A percentile compares a stretch with the other conserved stretches of the same genome.
These are phyloP conservation scores for Trypanosoma grayi DNA, from an alignment of 208 protist genomes.

Conservation along the genomic window DNA sequence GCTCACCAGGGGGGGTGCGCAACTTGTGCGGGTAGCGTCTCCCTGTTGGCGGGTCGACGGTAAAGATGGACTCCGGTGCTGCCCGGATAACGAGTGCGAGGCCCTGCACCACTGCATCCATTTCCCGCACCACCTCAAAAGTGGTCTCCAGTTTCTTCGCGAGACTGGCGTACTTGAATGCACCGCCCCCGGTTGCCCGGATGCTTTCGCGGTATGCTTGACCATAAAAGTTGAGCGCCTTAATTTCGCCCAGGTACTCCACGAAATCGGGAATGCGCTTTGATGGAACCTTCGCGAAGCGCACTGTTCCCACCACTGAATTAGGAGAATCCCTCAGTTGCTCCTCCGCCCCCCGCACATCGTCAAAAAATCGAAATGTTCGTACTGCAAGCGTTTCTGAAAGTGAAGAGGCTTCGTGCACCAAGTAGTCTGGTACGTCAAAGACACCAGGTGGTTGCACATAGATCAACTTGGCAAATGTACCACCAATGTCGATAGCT, in stretches of 20 bases:
- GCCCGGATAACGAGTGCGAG: slow-evolving; percentile 76
- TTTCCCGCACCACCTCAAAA: slow-evolving; percentile 88
- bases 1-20: slow-evolving; percentile 27
- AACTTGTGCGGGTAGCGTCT: slow-evolving; percentile 66
- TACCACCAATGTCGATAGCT: slow-evolving; percentile 89
- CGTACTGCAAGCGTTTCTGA: slow-evolving; percentile 60
- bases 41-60: slow-evolving; percentile 63
- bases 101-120: slow-evolving; percentile 88
- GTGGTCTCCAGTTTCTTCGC: slow-evolving; percentile 45
- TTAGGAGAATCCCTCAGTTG: slow-evolving; percentile 32
- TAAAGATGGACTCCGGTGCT: slow-evolving; percentile 82
- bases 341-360: slow-evolving; percentile 31
- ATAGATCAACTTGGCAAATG: slow-evolving; percentile 88
- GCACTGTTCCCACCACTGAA: slow-evolving; percentile 66
- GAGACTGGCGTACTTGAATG: slow-evolving; percentile 82
- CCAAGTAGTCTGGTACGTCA: slow-evolving; percentile 33
- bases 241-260: slow-evolving; percentile 40
- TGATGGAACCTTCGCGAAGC: slow-evolving; percentile 82
- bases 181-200: slow-evolving; percentile 87
- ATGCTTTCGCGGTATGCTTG: slow-evolving; percentile 40
- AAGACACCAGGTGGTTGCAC: slow-evolving; percentile 57
- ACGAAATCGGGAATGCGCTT: slow-evolving; percentile 75
- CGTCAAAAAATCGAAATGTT: slow-evolving; percentile 60
- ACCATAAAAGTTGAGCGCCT: slow-evolving; percentile 41
- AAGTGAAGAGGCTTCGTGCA: slow-evolving; percentile 74